Percentiles rank a stretch among this genome's conserved stretches.
phyloP scores from a whole-genome alignment of 1,284 basidiomycete genomes.

The Naganishia albida region DNA sequence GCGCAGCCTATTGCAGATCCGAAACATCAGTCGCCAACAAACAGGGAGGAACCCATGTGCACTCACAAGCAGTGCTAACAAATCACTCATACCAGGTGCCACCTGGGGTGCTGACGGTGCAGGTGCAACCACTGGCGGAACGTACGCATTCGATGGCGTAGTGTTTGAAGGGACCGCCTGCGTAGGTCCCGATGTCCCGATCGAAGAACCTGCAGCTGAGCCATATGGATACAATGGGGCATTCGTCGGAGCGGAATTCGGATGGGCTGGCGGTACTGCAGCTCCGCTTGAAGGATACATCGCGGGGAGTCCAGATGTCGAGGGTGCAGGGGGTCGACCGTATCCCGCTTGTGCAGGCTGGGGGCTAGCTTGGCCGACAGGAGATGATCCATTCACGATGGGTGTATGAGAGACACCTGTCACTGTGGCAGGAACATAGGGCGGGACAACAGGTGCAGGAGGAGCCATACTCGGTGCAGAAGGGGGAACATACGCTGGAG shows the following conservation, averaged over 20 bases:
- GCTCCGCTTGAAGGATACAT: constrained; percentile 36
- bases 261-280: constrained; percentile 27
- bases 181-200: no score
- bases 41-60: not conserved
- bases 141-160: not conserved
- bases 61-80: constrained; percentile 45
- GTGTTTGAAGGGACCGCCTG: no score
- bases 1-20: constrained; percentile 20
- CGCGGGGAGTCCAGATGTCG: constrained; percentile 20
- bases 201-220: no score
- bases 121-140: constrained; percentile 28
- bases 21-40: not conserved
- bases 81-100: constrained; percentile 38
- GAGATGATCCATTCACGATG: no score
- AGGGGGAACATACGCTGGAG: constrained; percentile 1
- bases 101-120: constrained; percentile 39
- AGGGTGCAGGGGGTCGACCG: constrained; percentile 2
- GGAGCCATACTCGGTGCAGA: not conserved
- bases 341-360: not conserved
- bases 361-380: not conserved
- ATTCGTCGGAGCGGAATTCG: constrained; percentile 9
- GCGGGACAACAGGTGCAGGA: no score
- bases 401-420: no score
- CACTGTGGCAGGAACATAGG: no score
- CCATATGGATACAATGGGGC: not conserved